Conservation (phyloP, 2,329 filamentous ascomycete genomes). For the Colletotrichum simmondsii region DNA sequence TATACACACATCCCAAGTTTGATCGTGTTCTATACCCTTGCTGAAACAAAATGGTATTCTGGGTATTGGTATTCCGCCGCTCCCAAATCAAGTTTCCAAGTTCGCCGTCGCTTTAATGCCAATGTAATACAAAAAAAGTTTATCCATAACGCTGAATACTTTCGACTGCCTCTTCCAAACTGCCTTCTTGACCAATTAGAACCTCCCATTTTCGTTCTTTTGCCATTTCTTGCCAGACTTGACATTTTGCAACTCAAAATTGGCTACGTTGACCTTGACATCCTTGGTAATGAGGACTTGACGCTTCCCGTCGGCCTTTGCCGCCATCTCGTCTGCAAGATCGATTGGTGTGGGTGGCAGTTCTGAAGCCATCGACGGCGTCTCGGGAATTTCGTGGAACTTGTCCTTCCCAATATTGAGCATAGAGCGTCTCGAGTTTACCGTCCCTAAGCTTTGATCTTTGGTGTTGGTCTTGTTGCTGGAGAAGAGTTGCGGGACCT, state of each 20-base stretch:
- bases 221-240: neutral
- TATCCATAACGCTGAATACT: neutral
- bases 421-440: conserved; percentile 17
- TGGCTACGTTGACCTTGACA: neutral
- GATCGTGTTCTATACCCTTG: neutral
- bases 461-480: conserved; percentile 30
- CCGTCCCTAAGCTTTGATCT: neutral
- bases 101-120: conserved; percentile 16
- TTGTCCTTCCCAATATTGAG: conserved; percentile 15
- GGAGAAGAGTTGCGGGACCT: conserved; percentile 8
- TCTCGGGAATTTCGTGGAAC: conserved; percentile 4
- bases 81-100: neutral
- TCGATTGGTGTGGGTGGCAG: conserved; percentile 20
- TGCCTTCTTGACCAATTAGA: neutral
- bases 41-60: conserved; percentile 14
- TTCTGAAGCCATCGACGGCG: neutral
- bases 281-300: conserved; percentile 11
- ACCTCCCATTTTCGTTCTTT: neutral
- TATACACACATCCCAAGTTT: neutral
- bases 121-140: neutral
- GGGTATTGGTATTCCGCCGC: neutral
- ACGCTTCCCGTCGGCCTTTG: conserved; percentile 25
- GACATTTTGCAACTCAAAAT: conserved; percentile 19
- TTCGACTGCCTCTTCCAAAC: neutral
- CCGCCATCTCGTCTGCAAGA: conserved; percentile 30